Percentiles rank a stretch among this genome's conserved stretches.
Conservation (phyloP, 2,329 filamentous ascomycete genomes). For the Monascus ruber region DNA sequence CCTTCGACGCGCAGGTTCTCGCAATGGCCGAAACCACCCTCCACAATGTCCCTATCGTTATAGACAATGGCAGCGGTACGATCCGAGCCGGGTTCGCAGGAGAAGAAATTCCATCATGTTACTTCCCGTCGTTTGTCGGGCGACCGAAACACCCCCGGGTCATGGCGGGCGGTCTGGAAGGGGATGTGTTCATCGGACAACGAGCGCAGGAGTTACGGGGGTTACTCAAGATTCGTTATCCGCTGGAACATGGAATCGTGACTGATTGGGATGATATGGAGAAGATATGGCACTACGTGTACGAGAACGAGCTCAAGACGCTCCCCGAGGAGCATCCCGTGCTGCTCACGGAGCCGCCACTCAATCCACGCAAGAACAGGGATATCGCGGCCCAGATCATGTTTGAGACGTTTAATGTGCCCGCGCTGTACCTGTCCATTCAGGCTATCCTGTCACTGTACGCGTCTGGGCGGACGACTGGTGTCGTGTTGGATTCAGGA, state of each 20-base stretch:
- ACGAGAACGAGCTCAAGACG: conserved; percentile 89
- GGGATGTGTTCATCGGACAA: conserved; percentile 92
- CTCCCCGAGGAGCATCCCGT: conserved; percentile 98
- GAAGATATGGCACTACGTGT: conserved; percentile 97
- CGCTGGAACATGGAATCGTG: conserved; percentile 92
- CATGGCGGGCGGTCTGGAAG: conserved; percentile 90
- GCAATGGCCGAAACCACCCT: conserved; percentile 56
- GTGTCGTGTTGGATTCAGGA: conserved; percentile 87
- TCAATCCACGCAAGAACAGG: conserved; percentile 91
- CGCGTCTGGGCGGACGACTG: conserved; percentile 88
- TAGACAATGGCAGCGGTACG: conserved; percentile 97
- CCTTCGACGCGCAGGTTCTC: conserved; percentile 10
- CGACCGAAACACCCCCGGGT: conserved; percentile 91
- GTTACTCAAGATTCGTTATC: conserved; percentile 88
- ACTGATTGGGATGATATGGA: conserved; percentile 99
- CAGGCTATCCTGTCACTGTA: conserved; percentile 95
- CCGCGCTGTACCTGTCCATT: conserved; percentile 90
- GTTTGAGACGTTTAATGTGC: conserved; percentile 98
- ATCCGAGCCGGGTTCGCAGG: conserved; percentile 95
- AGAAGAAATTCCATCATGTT: conserved; percentile 90
- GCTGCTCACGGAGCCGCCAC: conserved; percentile 84
- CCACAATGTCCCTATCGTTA: conserved; percentile 95
- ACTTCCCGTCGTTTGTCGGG: conserved; percentile 94
- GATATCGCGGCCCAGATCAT: conserved; percentile 95
- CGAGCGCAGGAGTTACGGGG: conserved; percentile 84